phyloP scores from a whole-genome alignment of 2,329 filamentous ascomycete genomes.

The Nothophoma quercina region DNA sequence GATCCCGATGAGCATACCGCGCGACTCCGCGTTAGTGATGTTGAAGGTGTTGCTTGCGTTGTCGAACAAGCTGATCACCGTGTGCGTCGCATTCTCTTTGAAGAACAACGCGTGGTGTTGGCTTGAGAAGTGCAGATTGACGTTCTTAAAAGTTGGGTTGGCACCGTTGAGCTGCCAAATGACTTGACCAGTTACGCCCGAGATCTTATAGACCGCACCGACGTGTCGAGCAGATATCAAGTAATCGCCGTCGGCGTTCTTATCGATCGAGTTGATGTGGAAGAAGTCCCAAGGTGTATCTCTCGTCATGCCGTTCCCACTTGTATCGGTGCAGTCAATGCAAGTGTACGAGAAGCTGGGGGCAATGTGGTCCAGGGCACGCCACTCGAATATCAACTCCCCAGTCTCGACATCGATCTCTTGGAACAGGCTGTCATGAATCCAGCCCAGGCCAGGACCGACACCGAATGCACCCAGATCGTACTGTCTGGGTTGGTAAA shows the following conservation, averaged over 20 bases:
- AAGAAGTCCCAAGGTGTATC: constrained; percentile 48
- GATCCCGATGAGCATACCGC: constrained; percentile 53
- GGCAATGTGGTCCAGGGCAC: constrained; percentile 35
- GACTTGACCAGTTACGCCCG: constrained; percentile 28
- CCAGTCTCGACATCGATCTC: constrained; percentile 50
- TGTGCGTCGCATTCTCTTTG: constrained; percentile 21
- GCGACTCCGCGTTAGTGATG: constrained; percentile 28
- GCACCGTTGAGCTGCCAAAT: constrained; percentile 47
- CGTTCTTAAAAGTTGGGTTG: constrained; percentile 29
- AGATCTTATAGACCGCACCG: constrained; percentile 36
- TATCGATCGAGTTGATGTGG: constrained; percentile 52
- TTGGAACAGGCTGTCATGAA: constrained; percentile 54
- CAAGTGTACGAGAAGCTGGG: constrained; percentile 19
- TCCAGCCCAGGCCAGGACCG: constrained; percentile 44
- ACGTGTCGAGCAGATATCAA: constrained; percentile 39
- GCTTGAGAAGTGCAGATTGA: constrained; percentile 30
- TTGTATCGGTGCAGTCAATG: constrained; percentile 15
- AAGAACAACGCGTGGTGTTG: constrained; percentile 62
- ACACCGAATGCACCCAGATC: constrained; percentile 51
- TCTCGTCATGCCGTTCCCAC: constrained; percentile 9
- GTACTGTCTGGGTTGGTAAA: constrained; percentile 48
- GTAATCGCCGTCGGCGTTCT: constrained; percentile 42
- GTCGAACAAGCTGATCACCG: constrained; percentile 48
- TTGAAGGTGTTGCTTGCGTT: constrained; percentile 38
- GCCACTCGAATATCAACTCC: constrained; percentile 50